Base-by-base conservation (phyloP, 2,329 filamentous ascomycete species). In the Trichophaea hybrida region DNA sequence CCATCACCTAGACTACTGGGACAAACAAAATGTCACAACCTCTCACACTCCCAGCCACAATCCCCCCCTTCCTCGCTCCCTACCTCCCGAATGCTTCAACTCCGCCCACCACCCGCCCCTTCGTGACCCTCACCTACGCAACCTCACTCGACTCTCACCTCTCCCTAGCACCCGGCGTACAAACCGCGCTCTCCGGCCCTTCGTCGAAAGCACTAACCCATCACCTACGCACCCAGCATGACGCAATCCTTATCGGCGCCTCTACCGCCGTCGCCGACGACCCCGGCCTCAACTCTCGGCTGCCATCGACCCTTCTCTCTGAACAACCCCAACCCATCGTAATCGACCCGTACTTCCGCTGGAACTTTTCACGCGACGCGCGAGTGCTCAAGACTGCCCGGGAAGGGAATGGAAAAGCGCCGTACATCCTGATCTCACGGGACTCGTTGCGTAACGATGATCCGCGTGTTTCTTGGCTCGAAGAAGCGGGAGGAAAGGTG, bases 181-280 rank as follows among this genome's bases (percentile, higher is more conserved):
- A 85, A 65, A 97, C 91, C 1, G 76, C 80, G 0, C 79, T 97
- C 12, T 97, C 91, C 1, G 90, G 90, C 2, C 80, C 85, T 0
- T 77, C 83, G 64, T 88, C 88, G 40, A 95, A 95, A 72, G 80
- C 86, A 57, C 94, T 97, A 88, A 96, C 91, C 0, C 91, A 97
- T 72, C 88, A 86, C 70, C 79, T 97, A 33, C 86, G 91, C 68
- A 83, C 84, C 10, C 80, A 78, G 13, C 89, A 97, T 73, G 82
- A 86, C 64, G 88, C 87, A 43, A 94, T 96, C 66, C 77, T 94
- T 31, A 77, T 97, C 35, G 91, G 91, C 24, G 87, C 85, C 4
- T 85, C 85, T 2, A 97, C 91, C 1, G 86, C 88, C 6, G 75
- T 88, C 32, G 85, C 87, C 17, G 91, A 97, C 71, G 80, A 95